A percentile compares a stretch with the other conserved stretches of the same genome.
These are phyloP conservation scores for Dissophora ornata DNA, from an alignment of 192 early-diverging fungal genomes.

Conservation along the genomic window DNA sequence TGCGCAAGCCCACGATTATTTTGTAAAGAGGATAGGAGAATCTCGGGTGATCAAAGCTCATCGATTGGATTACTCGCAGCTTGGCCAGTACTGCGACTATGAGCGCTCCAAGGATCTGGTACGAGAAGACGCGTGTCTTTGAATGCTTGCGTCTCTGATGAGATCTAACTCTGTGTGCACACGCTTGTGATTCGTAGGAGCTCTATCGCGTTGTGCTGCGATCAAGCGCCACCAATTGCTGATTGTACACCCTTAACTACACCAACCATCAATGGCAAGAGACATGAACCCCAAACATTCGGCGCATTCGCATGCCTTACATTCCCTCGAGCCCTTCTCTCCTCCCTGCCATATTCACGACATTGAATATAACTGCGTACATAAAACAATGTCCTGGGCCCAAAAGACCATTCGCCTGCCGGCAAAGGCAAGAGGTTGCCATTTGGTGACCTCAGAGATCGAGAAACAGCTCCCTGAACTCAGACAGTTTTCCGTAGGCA, in stretches of 20 bases:
- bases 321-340: too few species aligned
- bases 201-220: neutral
- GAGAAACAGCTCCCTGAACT: slow-evolving; percentile 72
- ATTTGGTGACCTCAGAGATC: slow-evolving; percentile 81
- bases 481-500: slow-evolving; percentile 73
- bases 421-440: slow-evolving; percentile 73
- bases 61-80: slow-evolving; percentile 5
- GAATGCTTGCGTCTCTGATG: neutral
- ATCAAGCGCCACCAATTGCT: too few species aligned
- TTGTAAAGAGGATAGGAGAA: slow-evolving; percentile 16
- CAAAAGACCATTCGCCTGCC: slow-evolving; percentile 73
- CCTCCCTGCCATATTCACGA: neutral
- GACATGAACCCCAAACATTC: too few species aligned
- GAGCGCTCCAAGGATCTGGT: slow-evolving; percentile 40
- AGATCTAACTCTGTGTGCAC: too few species aligned
- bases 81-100: slow-evolving; percentile 32
- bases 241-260: too few species aligned
- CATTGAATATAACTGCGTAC: neutral
- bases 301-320: too few species aligned
- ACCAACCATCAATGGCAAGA: too few species aligned
- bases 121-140: too few species aligned
- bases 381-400: slow-evolving; percentile 69
- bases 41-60: slow-evolving; percentile 15
- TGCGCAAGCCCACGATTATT: slow-evolving; percentile 45
- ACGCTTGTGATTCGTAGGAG: too few species aligned